These are phyloP conservation scores for Botrytis cinerea DNA, from an alignment of 2,329 filamentous ascomycete genomes.

Conservation along the genomic window DNA sequence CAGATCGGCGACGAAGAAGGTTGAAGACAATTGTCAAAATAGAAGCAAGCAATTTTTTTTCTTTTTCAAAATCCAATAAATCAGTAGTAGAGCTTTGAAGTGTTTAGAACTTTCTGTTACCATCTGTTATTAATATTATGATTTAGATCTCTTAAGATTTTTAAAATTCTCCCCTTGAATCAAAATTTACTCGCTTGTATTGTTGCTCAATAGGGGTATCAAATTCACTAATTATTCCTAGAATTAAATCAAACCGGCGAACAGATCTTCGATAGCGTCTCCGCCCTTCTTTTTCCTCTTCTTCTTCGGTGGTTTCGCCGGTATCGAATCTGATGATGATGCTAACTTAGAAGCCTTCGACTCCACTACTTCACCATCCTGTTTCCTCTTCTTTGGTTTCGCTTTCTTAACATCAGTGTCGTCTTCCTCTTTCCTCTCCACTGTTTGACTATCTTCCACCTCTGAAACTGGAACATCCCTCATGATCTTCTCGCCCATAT, in stretches of 20 bases:
- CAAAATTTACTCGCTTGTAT: not conserved
- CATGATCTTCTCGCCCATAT: slow-evolving; percentile 42
- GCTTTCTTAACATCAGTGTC: slow-evolving; percentile 23
- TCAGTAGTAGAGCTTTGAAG: not conserved
- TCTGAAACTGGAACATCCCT: slow-evolving; percentile 32
- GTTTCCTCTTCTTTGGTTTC: slow-evolving; percentile 36
- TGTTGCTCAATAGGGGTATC: not conserved
- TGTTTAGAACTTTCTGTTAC: not conserved
- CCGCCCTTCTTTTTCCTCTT: slow-evolving; percentile 60
- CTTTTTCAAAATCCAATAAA: not conserved
- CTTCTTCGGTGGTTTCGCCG: slow-evolving; percentile 50
- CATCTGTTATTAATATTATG: not conserved
- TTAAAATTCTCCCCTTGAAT: not conserved
- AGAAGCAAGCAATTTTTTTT: not conserved
- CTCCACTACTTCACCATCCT: slow-evolving; percentile 19
- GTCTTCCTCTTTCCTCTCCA: not conserved
- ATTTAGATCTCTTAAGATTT: not conserved
- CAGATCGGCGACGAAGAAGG: not conserved
- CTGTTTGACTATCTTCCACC: slow-evolving; percentile 17
- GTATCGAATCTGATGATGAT: slow-evolving; percentile 34
- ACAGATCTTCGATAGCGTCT: slow-evolving; percentile 74
- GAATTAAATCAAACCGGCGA: slow-evolving; percentile 56
- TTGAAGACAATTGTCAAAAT: not conserved
- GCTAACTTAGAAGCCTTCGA: slow-evolving; percentile 4
- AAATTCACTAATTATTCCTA: not conserved